Conservation (phyloP, 73 alveolate genomes). For the Paramecium primaurelia region DNA sequence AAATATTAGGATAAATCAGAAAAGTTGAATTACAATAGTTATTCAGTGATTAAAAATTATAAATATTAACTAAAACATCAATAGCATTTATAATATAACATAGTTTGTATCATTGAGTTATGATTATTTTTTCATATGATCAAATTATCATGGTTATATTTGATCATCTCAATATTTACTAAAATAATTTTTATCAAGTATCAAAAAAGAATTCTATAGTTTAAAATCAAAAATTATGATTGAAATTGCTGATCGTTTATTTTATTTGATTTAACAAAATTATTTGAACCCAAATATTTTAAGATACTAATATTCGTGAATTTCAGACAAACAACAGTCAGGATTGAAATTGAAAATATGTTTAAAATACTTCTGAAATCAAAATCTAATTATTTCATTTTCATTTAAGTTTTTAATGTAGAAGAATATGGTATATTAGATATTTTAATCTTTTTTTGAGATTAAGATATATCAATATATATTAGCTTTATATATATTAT, state of each 20-base stretch:
- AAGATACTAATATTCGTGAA: background rate
- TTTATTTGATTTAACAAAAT: background rate
- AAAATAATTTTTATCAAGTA: background rate
- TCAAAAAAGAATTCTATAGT: background rate
- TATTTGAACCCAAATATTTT: background rate
- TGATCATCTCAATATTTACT: constrained; percentile 40
- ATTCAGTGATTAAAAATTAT: no score
- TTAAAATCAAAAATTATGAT: background rate
- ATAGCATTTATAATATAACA: background rate
- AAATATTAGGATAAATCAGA: constrained; percentile 7
- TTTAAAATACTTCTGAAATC: background rate
- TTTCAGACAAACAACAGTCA: background rate
- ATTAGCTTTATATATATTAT: background rate
- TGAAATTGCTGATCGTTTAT: background rate
- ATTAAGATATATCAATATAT: background rate
- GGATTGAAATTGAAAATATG: background rate
- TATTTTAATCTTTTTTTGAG: background rate
- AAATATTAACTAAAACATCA: no score
- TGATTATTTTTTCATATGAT: background rate
- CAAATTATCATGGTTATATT: background rate
- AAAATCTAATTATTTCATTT: background rate
- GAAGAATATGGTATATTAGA: background rate
- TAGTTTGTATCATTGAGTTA: background rate
- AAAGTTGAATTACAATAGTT: background rate
- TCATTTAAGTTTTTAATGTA: background rate